These are phyloP conservation scores for Exophiala spinifera DNA, from an alignment of 2,329 filamentous ascomycete species.

Conservation along the genomic window DNA sequence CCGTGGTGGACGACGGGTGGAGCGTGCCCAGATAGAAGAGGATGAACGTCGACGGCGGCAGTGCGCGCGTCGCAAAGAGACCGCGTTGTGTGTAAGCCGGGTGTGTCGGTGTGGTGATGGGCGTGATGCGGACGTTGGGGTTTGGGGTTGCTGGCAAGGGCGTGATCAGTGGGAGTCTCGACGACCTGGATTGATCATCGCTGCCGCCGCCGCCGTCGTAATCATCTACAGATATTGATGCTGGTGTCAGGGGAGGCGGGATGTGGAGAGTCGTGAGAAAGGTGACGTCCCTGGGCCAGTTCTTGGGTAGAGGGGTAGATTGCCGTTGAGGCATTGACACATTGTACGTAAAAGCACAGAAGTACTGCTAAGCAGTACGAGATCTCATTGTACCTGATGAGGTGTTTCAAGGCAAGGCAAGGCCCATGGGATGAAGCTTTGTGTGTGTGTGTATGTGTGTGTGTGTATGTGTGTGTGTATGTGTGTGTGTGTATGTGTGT, in stretches of 20 bases:
- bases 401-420: not conserved
- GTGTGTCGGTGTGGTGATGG: conserved; percentile 42
- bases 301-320: conserved; percentile 14
- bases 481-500: too few species aligned
- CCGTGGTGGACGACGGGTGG: conserved; percentile 42
- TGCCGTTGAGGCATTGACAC: not conserved
- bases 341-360: too few species aligned
- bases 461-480: too few species aligned
- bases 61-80: conserved; percentile 45
- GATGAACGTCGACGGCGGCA: conserved; percentile 47
- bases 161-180: conserved; percentile 7
- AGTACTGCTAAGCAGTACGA: too few species aligned
- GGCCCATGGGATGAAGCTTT: too few species aligned
- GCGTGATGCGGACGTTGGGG: conserved; percentile 41
- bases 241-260: conserved; percentile 3
- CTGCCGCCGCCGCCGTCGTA: too few species aligned
- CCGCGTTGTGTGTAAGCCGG: conserved; percentile 48
- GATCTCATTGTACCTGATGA: too few species aligned
- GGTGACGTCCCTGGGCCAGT: conserved; percentile 21
- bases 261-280: conserved; percentile 30
- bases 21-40: conserved; percentile 50
- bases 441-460: too few species aligned
- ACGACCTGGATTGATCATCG: not conserved
- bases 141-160: conserved; percentile 1
- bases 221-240: too few species aligned